Percentiles rank a stretch among this genome's conserved stretches.
phyloP scores from a whole-genome alignment of 768 basidiomycete species.

The Naganishia vaughanmartiniae region DNA sequence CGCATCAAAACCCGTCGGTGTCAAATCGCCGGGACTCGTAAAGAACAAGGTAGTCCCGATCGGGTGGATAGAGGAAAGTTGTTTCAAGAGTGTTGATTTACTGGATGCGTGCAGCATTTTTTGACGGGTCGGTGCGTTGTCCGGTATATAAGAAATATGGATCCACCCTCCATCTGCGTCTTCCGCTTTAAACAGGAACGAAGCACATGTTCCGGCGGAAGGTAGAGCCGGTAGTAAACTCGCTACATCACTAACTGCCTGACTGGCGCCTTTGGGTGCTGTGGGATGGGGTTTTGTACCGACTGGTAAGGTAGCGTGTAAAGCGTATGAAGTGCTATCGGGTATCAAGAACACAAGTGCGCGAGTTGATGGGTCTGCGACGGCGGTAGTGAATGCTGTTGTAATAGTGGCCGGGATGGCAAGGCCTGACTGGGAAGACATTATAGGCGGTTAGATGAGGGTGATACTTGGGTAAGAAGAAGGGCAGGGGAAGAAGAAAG shows the following conservation, averaged over 20 bases:
- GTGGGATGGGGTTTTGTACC: background rate
- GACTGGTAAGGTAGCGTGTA: background rate
- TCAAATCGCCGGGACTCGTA: conserved; percentile 50
- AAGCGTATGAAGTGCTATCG: background rate
- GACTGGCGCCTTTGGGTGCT: background rate
- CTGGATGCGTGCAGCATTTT: conserved; percentile 52
- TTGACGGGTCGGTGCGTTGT: conserved; percentile 43
- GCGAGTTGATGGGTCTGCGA: conserved; percentile 17
- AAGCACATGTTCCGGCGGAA: conserved; percentile 44
- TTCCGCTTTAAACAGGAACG: conserved; percentile 48
- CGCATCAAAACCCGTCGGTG: conserved; percentile 62
- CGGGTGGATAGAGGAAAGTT: conserved; percentile 42
- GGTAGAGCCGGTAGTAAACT: conserved; percentile 38
- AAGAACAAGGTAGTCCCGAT: conserved; percentile 51
- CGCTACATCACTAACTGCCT: background rate
- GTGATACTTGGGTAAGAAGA: background rate
- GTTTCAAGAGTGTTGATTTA: conserved; percentile 45
- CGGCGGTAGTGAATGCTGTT: conserved; percentile 39
- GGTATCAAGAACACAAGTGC: conserved; percentile 40
- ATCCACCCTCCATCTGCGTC: conserved; percentile 45
- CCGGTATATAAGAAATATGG: conserved; percentile 51
- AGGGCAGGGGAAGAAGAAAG: background rate
- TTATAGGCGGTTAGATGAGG: conserved; percentile 31
- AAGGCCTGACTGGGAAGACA: conserved; percentile 52
- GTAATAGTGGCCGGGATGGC: conserved; percentile 43